These are phyloP conservation scores for Venturia nashicola DNA, from an alignment of 2,329 filamentous ascomycete genomes.

Conservation along the genomic window DNA sequence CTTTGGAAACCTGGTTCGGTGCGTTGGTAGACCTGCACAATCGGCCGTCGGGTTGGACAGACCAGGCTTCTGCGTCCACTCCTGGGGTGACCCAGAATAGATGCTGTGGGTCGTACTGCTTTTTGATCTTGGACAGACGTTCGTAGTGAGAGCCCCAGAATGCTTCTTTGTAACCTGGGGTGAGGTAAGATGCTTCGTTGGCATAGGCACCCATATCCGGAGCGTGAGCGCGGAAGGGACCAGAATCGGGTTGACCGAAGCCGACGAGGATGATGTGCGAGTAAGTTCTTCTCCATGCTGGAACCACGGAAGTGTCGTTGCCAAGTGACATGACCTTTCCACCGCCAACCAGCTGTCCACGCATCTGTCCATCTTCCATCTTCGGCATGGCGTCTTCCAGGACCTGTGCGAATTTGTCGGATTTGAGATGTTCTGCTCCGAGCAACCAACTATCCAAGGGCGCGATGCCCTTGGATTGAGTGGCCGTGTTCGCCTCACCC, in stretches of 20 bases:
- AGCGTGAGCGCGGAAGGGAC: background rate
- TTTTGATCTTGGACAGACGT: constrained; percentile 9
- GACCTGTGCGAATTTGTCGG: constrained; percentile 4
- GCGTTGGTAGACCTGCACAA: constrained; percentile 1
- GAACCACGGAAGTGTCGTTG: constrained; percentile 21
- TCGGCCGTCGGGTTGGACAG: constrained; percentile 3
- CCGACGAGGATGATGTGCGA: constrained; percentile 22
- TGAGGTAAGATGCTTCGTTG: constrained; percentile 4
- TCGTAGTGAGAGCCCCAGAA: constrained; percentile 11
- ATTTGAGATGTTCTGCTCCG: constrained; percentile 1
- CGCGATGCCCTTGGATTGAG: background rate
- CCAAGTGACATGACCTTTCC: background rate
- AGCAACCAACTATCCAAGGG: constrained; percentile 7
- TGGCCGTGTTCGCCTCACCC: background rate
- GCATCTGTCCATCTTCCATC: background rate
- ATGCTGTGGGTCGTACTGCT: constrained; percentile 9
- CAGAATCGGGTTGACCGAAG: background rate
- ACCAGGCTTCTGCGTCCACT: constrained; percentile 6
- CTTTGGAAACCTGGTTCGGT: background rate
- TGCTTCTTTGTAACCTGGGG: constrained; percentile 6
- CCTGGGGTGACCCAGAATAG: constrained; percentile 11
- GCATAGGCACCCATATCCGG: constrained; percentile 1
- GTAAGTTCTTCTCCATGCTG: constrained; percentile 31
- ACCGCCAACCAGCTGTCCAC: constrained; percentile 10
- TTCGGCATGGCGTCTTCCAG: constrained; percentile 8